Conservation (phyloP, 345 rosid species). For the Combretum micranthum region DNA sequence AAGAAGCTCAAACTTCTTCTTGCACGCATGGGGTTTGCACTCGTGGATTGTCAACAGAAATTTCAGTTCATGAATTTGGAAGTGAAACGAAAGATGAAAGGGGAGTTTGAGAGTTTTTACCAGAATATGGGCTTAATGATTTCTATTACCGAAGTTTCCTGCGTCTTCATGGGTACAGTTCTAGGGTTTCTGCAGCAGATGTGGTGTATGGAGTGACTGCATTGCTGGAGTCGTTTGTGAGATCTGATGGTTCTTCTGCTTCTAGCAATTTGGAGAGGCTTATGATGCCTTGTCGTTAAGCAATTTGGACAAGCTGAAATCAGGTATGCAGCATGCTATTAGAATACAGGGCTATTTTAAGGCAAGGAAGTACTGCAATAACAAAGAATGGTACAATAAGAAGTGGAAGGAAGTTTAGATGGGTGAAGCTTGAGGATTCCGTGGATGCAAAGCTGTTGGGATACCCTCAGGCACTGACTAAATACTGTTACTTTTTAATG, state of each 20-base stretch:
- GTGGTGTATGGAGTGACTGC: conserved; percentile 95
- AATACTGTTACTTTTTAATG: conserved; percentile 92
- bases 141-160: conserved; percentile 83
- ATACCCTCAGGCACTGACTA: conserved; percentile 89
- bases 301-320: conserved; percentile 65
- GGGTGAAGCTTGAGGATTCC: conserved; percentile 90
- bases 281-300: conserved; percentile 81
- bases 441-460: conserved; percentile 69
- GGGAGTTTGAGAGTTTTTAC: conserved; percentile 78
- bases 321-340: conserved; percentile 94
- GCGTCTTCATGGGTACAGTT: conserved; percentile 86
- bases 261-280: conserved; percentile 87
- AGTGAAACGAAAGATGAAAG: conserved; percentile 82
- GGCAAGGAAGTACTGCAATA: conserved; percentile 93
- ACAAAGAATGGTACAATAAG: conserved; percentile 72
- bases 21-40: conserved; percentile 94
- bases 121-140: conserved; percentile 82
- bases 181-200: conserved; percentile 93
- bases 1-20: conserved; percentile 94
- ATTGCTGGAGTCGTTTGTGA: conserved; percentile 84
- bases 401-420: conserved; percentile 91
- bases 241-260: conserved; percentile 70
- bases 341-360: conserved; percentile 85
- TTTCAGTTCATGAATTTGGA: conserved; percentile 90
- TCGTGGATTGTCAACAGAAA: conserved; percentile 91